Percentiles rank a stretch among this genome's conserved stretches.
Conservation (phyloP, 2,329 filamentous ascomycete genomes). For the Chaetomium globosum region DNA sequence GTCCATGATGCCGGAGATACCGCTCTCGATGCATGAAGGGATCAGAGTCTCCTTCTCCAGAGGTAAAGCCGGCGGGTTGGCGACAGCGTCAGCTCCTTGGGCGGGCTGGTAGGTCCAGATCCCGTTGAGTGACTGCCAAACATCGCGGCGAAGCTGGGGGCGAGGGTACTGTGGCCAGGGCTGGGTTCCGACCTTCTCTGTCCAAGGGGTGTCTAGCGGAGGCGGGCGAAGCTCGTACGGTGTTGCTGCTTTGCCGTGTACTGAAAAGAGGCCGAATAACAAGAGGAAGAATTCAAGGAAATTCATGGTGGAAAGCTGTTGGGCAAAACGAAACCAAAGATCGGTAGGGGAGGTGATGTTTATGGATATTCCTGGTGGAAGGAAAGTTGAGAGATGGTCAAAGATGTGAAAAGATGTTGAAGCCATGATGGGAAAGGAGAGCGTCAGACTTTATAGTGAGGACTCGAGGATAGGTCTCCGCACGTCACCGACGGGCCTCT, state of each 20-base stretch:
- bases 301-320: conserved; percentile 8
- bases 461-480: neutral
- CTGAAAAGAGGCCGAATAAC: neutral
- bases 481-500: neutral
- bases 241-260: conserved; percentile 9
- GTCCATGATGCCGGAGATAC: conserved; percentile 52
- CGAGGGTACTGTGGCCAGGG: conserved; percentile 63
- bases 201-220: conserved; percentile 56
- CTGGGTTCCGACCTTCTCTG: conserved; percentile 53
- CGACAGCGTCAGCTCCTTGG: conserved; percentile 30
- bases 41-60: conserved; percentile 46
- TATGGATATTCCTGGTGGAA: neutral
- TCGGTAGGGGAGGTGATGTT: neutral
- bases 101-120: conserved; percentile 58
- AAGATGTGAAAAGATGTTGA: neutral
- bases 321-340: neutral
- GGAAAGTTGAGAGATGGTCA: neutral
- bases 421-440: neutral
- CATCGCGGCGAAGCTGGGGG: conserved; percentile 56
- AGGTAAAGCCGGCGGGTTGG: conserved; percentile 35
- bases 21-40: conserved; percentile 40
- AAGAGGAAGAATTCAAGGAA: neutral
- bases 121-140: conserved; percentile 61
- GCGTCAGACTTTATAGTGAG: neutral
- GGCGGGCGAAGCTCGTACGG: conserved; percentile 46